A percentile compares a stretch with the other conserved stretches of the same genome.
Evolutionary conservation across 2,329 filamentous ascomycete genomes (phyloP).

Genomic region (Kalmusia sp.): DNA sequence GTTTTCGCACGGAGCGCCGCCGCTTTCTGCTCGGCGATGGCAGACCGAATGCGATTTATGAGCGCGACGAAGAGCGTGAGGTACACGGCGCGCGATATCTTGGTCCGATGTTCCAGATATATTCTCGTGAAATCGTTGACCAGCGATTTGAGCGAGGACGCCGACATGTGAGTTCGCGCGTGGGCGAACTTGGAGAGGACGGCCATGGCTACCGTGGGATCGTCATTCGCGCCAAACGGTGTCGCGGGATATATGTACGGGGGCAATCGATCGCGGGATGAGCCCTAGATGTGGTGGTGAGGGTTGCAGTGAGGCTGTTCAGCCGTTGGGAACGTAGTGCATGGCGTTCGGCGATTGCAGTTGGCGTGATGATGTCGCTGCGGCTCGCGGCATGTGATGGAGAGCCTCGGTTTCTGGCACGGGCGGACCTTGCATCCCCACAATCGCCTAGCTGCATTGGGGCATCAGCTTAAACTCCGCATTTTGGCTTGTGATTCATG

Average conservation of each 20-base stretch:
- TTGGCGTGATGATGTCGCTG: constrained; percentile 5
- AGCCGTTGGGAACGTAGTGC: constrained; percentile 1
- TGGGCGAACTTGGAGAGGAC: constrained; percentile 50
- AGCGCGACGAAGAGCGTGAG: constrained; percentile 51
- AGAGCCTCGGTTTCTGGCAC: constrained; percentile 1
- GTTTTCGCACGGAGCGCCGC: constrained; percentile 71
- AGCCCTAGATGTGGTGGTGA: not conserved
- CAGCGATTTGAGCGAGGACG: constrained; percentile 42
- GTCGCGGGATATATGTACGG: not conserved
- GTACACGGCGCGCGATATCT: constrained; percentile 52
- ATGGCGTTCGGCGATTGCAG: not conserved
- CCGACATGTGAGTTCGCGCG: constrained; percentile 35
- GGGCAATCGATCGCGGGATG: not conserved
- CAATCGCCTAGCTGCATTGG: constrained; percentile 3
- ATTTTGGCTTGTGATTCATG: not conserved
- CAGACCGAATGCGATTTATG: constrained; percentile 83
- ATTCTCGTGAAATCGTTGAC: constrained; percentile 46
- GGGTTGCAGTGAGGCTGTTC: not conserved
- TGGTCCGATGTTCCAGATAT: constrained; percentile 49
- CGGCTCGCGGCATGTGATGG: constrained; percentile 8
- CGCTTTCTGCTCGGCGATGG: constrained; percentile 91
- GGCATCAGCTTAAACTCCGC: constrained; percentile 1
- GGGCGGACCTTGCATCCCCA: constrained; percentile 7
- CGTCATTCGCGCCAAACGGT: constrained; percentile 20
- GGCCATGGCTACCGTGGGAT: constrained; percentile 43